Percentiles rank a stretch among this genome's conserved stretches.
phyloP scores from a whole-genome alignment of 2,329 filamentous ascomycete genomes.

The Calonectria pseudoreteaudii region DNA sequence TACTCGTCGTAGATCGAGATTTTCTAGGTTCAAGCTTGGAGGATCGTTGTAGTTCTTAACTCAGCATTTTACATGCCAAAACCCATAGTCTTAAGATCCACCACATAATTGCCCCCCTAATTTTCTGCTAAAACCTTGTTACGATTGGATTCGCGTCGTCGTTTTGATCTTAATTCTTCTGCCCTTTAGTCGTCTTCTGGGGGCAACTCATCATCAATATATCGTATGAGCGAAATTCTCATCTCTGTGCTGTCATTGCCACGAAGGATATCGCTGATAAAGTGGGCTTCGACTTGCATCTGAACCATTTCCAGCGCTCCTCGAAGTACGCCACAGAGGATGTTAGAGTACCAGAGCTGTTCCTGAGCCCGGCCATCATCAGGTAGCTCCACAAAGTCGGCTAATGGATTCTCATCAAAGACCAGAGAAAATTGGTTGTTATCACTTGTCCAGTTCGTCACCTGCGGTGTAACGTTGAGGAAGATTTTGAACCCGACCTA shows the following conservation, averaged over 20 bases:
- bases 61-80: not conserved
- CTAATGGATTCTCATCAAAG: constrained; percentile 96
- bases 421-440: constrained; percentile 96
- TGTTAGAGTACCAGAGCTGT: constrained; percentile 98
- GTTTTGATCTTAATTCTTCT: not conserved
- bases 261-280: constrained; percentile 91
- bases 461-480: constrained; percentile 92
- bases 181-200: constrained; percentile 86
- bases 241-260: constrained; percentile 98
- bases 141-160: not conserved
- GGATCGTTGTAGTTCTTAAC: not conserved
- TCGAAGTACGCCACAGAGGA: constrained; percentile 91
- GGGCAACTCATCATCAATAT: constrained; percentile 97
- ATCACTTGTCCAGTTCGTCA: constrained; percentile 96
- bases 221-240: constrained; percentile 89
- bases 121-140: not conserved
- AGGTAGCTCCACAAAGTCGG: constrained; percentile 96
- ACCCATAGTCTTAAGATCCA: not conserved
- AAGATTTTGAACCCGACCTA: constrained; percentile 99
- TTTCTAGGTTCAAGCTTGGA: not conserved
- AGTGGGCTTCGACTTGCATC: constrained; percentile 98
- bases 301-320: constrained; percentile 98
- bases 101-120: not conserved
- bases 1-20: not conserved
- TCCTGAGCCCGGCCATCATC: constrained; percentile 96